Percentiles rank a stretch among this genome's conserved stretches.
These are phyloP conservation scores for Nosema muscidifuracis DNA, from an alignment of 371 early-diverging fungal genomes.

Conservation along the genomic window DNA sequence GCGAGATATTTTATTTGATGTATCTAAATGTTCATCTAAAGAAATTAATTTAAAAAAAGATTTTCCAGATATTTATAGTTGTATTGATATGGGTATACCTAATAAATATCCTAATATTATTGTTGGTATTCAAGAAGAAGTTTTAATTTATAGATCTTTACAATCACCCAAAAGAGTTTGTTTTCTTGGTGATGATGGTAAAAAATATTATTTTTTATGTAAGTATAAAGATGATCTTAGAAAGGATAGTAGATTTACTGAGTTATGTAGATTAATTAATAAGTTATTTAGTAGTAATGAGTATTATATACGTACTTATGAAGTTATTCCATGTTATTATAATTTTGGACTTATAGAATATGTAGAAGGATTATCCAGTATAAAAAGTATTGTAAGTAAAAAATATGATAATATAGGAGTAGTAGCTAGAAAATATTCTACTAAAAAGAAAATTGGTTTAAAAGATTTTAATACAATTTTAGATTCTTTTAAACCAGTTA, in stretches of 20 bases:
- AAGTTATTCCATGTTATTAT: constrained; percentile 82
- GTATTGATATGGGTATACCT: constrained; percentile 4
- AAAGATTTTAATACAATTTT: constrained; percentile 7
- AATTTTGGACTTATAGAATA: constrained; percentile 90
- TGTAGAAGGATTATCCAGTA: constrained; percentile 72
- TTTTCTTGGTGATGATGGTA: constrained; percentile 74
- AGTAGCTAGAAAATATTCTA: constrained; percentile 53
- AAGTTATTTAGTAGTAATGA: constrained; percentile 68
- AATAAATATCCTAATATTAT: constrained; percentile 28
- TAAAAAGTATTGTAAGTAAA: constrained; percentile 67
- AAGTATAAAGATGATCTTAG: constrained; percentile 93
- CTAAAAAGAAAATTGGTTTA: constrained; percentile 42
- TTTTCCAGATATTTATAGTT: constrained; percentile 66
- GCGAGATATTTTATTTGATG: constrained; percentile 32
- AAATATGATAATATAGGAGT: constrained; percentile 64
- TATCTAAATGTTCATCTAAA: constrained; percentile 29
- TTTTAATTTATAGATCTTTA: constrained; percentile 76
- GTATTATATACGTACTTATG: constrained; percentile 77
- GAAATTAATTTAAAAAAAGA: constrained; percentile 56
- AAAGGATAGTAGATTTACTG: constrained; percentile 89
- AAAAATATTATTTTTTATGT: constrained; percentile 74
- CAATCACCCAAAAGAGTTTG: constrained; percentile 79
- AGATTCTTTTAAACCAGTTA: constrained; percentile 64
- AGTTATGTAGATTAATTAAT: constrained; percentile 81
- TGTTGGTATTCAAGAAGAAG: constrained; percentile 67